Percentiles rank a stretch among this genome's conserved stretches.
Evolutionary conservation across 805 yeast genomes (phyloP).

Genomic region (Starmerella apicola): DNA sequence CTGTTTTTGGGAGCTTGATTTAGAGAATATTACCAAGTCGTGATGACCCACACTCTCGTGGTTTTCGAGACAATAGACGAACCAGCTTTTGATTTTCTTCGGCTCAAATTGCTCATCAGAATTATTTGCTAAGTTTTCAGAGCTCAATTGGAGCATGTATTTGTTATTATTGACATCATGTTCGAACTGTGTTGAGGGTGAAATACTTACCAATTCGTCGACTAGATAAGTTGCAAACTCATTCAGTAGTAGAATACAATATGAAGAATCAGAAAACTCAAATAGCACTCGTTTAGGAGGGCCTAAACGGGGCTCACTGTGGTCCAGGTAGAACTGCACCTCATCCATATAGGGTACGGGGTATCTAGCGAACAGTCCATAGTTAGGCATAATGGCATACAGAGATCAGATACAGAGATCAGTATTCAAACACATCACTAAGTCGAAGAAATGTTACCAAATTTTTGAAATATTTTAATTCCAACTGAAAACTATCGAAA

Average conservation of each 20-base stretch:
- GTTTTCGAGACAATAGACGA: neutral
- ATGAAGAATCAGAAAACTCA: neutral
- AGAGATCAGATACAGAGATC: no score
- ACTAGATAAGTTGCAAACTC: neutral
- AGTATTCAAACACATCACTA: no score
- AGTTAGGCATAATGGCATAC: no score
- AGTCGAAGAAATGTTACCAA: no score
- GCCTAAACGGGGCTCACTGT: slow-evolving; percentile 3
- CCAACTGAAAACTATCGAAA: no score
- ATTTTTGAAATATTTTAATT: no score
- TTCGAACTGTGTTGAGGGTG: neutral
- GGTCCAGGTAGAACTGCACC: slow-evolving; percentile 1
- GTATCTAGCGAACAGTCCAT: neutral
- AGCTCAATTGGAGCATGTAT: no score
- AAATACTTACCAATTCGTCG: neutral
- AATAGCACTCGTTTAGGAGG: slow-evolving; percentile 4
- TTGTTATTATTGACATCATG: neutral
- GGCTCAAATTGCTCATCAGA: neutral
- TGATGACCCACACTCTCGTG: neutral
- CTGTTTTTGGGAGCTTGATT: neutral
- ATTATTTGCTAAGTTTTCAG: no score
- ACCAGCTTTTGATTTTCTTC: slow-evolving; percentile 1
- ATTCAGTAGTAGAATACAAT: slow-evolving; percentile 6
- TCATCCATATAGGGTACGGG: no score
- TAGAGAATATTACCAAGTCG: slow-evolving; percentile 1